A percentile compares a stretch with the other conserved stretches of the same genome.
Conservation (phyloP, 768 basidiomycete species). For the Gloeostereum incarnatum region DNA sequence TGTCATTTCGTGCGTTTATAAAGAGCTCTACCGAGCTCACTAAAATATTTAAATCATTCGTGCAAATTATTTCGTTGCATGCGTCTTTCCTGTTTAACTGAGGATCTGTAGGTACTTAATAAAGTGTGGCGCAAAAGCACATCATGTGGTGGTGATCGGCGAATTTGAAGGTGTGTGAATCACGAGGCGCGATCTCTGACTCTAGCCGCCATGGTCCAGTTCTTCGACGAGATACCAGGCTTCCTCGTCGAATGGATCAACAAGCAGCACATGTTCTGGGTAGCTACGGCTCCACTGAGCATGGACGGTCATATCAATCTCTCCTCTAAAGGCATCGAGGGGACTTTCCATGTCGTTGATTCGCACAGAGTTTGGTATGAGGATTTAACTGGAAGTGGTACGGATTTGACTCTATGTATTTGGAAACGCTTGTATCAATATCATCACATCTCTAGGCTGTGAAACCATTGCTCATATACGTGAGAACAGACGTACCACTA, state of each 20-base stretch:
- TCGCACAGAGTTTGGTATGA: constrained; percentile 61
- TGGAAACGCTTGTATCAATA: no score
- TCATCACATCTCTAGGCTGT: constrained; percentile 23
- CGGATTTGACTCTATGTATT: constrained; percentile 12
- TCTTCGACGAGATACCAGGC: constrained; percentile 30
- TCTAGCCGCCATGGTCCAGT: constrained; percentile 24
- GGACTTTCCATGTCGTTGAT: constrained; percentile 51
- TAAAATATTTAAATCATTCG: no score
- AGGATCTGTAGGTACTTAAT: no score
- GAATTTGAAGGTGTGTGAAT: constrained; percentile 33
- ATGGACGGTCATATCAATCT: constrained; percentile 35
- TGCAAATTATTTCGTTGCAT: no score
- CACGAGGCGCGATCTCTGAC: constrained; percentile 18
- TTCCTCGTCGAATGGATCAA: constrained; percentile 28
- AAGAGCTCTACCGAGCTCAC: no score
- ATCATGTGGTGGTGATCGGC: no score
- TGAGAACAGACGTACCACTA: constrained; percentile 55
- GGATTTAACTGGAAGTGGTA: constrained; percentile 63
- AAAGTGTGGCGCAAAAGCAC: no score
- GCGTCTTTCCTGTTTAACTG: no score
- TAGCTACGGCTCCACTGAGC: constrained; percentile 34
- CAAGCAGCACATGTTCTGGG: constrained; percentile 38
- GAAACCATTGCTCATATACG: constrained; percentile 54
- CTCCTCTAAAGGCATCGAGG: constrained; percentile 31
- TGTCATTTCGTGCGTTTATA: no score